phyloP scores from a whole-genome alignment of 331 rosid genomes.

The Pyracantha coccinea region DNA sequence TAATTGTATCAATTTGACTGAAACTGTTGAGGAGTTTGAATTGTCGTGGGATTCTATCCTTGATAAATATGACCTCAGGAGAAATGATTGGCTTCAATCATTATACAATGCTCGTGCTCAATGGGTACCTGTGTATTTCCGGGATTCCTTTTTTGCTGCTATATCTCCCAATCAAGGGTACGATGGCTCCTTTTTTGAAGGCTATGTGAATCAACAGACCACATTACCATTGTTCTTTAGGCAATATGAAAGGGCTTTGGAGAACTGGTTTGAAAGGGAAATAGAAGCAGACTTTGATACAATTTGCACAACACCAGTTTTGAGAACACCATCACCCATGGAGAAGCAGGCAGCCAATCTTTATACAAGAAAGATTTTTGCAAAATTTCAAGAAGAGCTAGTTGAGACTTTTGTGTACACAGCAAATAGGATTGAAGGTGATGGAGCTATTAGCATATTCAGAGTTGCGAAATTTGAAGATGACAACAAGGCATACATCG shows the following conservation, averaged over 20 bases:
- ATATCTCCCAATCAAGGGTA: slow-evolving; percentile 69
- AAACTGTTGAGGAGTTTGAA: slow-evolving; percentile 93
- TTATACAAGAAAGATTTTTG: slow-evolving; percentile 72
- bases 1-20: slow-evolving; percentile 84
- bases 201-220: slow-evolving; percentile 76
- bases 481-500: slow-evolving; percentile 62
- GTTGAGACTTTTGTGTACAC: slow-evolving; percentile 93
- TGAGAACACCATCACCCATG: slow-evolving; percentile 96
- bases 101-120: slow-evolving; percentile 67
- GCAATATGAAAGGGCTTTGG: slow-evolving; percentile 84
- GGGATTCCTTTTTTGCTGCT: slow-evolving; percentile 84
- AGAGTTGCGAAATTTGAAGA: slow-evolving; percentile 95
- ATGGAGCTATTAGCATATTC: slow-evolving; percentile 66
- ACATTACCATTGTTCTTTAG: slow-evolving; percentile 85
- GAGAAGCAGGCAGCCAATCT: slow-evolving; percentile 89
- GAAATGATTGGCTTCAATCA: slow-evolving; percentile 81
- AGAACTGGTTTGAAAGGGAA: slow-evolving; percentile 75
- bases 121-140: slow-evolving; percentile 89
- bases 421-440: slow-evolving; percentile 88
- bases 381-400: slow-evolving; percentile 86
- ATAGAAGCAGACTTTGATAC: slow-evolving; percentile 84
- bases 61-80: slow-evolving; percentile 76
- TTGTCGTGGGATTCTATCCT: slow-evolving; percentile 70
- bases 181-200: slow-evolving; percentile 75
- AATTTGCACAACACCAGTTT: slow-evolving; percentile 55